Evolutionary conservation across 2,329 filamentous ascomycete species (phyloP).

Genomic region (Fusarium concolor): DNA sequence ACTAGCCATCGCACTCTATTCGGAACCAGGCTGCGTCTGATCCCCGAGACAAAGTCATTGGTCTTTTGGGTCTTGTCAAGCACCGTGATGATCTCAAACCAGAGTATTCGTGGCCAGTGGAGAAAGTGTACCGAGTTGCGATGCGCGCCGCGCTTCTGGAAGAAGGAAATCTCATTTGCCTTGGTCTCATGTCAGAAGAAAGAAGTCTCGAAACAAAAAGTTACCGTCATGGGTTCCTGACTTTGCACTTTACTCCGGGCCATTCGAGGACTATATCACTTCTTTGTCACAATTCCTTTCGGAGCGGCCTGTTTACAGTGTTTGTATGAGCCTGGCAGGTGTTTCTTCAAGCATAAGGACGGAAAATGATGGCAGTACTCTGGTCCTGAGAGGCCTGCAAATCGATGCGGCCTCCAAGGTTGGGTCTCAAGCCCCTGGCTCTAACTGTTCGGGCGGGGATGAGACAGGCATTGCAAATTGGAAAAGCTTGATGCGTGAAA

Average conservation of each 20-base stretch:
- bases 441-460: not conserved
- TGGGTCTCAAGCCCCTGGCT: not conserved
- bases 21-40: slow-evolving; percentile 9
- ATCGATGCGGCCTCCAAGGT: not conserved
- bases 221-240: slow-evolving; percentile 7
- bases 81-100: not conserved
- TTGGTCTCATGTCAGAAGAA: slow-evolving; percentile 9
- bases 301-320: not conserved
- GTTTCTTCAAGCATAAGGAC: not conserved
- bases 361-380: not conserved
- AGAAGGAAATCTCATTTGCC: slow-evolving; percentile 1
- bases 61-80: not conserved
- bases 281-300: slow-evolving; percentile 4
- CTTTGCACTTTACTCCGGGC: not conserved
- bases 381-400: not conserved
- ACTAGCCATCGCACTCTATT: slow-evolving; percentile 1
- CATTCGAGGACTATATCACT: not conserved
- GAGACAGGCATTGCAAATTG: not conserved
- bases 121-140: slow-evolving; percentile 8
- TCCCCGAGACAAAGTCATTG: slow-evolving; percentile 5
- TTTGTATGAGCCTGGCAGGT: not conserved
- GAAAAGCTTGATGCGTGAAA: not conserved
- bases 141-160: slow-evolving; percentile 7
- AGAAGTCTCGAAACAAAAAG: not conserved
- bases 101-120: slow-evolving; percentile 16